Evolutionary conservation across 1,284 basidiomycete genomes (phyloP).

Genomic region (Taiwanofungus camphoratus): DNA sequence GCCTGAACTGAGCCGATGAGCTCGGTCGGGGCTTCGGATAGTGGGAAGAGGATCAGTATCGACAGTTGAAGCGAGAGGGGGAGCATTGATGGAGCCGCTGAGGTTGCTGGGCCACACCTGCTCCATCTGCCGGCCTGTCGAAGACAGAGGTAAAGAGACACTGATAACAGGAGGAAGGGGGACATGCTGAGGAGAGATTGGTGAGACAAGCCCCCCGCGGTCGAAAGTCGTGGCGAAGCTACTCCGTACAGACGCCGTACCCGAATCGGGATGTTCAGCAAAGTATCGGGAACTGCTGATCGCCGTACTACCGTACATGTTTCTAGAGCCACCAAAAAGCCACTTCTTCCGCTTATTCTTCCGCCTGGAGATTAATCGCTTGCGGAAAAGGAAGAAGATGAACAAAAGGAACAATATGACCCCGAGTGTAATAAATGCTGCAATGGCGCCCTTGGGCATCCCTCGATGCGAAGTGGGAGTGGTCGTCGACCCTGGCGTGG

Average conservation of each 20-base stretch:
- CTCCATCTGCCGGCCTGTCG: constrained; percentile 5
- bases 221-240: constrained; percentile 44
- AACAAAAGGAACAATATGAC: constrained; percentile 11
- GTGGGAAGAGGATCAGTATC: constrained; percentile 13
- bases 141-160: constrained; percentile 10
- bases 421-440: constrained; percentile 13
- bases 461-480: constrained; percentile 6
- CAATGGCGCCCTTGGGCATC: constrained; percentile 12
- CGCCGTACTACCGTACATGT: constrained; percentile 7
- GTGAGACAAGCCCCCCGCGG: constrained; percentile 20
- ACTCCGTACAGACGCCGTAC: constrained; percentile 30
- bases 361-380: constrained; percentile 17
- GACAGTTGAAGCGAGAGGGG: constrained; percentile 12
- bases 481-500: too few relatives aligned
- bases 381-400: constrained; percentile 14
- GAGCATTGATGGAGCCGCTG: constrained; percentile 14
- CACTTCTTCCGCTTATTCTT: constrained; percentile 21
- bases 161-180: constrained; percentile 10
- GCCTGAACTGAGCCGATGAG: constrained; percentile 11
- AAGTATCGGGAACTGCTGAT: constrained; percentile 19
- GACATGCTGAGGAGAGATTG: constrained; percentile 14
- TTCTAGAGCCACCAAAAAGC: constrained; percentile 15
- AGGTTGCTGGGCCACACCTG: constrained; percentile 19
- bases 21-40: constrained; percentile 12
- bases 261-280: constrained; percentile 11